Evolutionary conservation across 2,329 filamentous ascomycete species (phyloP).

Genomic region (Huntiella abstrusa): DNA sequence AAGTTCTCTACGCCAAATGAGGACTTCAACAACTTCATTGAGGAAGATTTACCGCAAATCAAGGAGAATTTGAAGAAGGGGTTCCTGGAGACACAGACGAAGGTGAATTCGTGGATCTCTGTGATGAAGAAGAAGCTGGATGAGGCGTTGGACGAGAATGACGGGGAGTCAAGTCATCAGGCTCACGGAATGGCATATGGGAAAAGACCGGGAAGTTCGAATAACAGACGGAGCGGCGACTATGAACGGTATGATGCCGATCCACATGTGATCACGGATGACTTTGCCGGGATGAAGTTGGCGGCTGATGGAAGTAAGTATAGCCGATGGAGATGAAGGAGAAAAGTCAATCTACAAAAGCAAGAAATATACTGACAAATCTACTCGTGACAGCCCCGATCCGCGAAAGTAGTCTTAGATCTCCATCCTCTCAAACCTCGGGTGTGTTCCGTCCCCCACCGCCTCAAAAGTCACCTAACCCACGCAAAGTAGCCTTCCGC

Average conservation of each 20-base stretch:
- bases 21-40: slow-evolving; percentile 58
- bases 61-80: slow-evolving; percentile 85
- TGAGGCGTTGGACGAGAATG: slow-evolving; percentile 59
- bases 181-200: slow-evolving; percentile 15
- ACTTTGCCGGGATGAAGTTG: slow-evolving; percentile 58
- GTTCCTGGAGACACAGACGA: slow-evolving; percentile 82
- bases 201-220: slow-evolving; percentile 36
- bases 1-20: slow-evolving; percentile 30
- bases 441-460: slow-evolving; percentile 58
- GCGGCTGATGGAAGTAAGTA: slow-evolving; percentile 42
- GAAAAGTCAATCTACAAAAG: not conserved
- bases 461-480: slow-evolving; percentile 32
- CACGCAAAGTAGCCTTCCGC: slow-evolving; percentile 37
- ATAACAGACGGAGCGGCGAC: slow-evolving; percentile 58
- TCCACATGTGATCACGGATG: slow-evolving; percentile 72
- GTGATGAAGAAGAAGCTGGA: slow-evolving; percentile 86
- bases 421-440: slow-evolving; percentile 45
- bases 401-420: slow-evolving; percentile 29
- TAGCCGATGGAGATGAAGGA: not conserved
- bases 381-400: slow-evolving; percentile 28
- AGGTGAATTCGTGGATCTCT: slow-evolving; percentile 83
- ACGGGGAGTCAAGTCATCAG: slow-evolving; percentile 9
- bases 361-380: slow-evolving; percentile 15
- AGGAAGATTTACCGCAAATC: slow-evolving; percentile 88
- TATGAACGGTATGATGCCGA: slow-evolving; percentile 90